phyloP scores from a whole-genome alignment of 2,329 filamentous ascomycete species.

The Alternaria atra region DNA sequence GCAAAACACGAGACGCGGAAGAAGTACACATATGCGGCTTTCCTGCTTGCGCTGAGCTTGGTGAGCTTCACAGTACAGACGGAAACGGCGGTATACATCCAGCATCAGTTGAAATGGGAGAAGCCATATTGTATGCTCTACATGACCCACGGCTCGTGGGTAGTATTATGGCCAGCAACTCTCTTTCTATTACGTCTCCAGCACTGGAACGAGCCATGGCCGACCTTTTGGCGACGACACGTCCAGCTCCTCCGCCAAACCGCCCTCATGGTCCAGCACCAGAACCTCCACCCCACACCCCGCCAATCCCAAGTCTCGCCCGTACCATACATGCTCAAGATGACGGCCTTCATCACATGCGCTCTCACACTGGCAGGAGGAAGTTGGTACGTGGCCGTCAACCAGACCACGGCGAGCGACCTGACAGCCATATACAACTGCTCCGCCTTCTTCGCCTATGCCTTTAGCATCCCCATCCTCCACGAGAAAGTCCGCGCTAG shows the following conservation, averaged over 20 bases:
- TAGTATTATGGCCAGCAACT: slow-evolving; percentile 86
- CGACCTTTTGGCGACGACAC: slow-evolving; percentile 83
- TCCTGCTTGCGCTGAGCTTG: slow-evolving; percentile 84
- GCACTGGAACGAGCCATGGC: slow-evolving; percentile 80
- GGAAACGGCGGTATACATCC: slow-evolving; percentile 93
- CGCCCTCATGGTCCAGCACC: slow-evolving; percentile 85
- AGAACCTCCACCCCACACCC: slow-evolving; percentile 72
- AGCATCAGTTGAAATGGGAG: slow-evolving; percentile 90
- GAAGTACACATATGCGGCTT: slow-evolving; percentile 86
- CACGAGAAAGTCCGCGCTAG: slow-evolving; percentile 83
- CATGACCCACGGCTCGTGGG: slow-evolving; percentile 94
- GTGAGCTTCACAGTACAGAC: slow-evolving; percentile 93
- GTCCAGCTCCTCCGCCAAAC: slow-evolving; percentile 70
- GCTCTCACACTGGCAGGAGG: slow-evolving; percentile 89
- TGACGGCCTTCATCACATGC: slow-evolving; percentile 82
- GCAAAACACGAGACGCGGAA: slow-evolving; percentile 73
- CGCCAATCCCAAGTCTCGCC: slow-evolving; percentile 61
- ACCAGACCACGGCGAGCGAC: slow-evolving; percentile 90
- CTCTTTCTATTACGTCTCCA: slow-evolving; percentile 81
- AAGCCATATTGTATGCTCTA: slow-evolving; percentile 99
- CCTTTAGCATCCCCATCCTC: slow-evolving; percentile 89
- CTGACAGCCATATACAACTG: slow-evolving; percentile 99
- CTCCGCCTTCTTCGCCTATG: slow-evolving; percentile 98
- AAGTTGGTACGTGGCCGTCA: slow-evolving; percentile 95
- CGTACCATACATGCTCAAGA: slow-evolving; percentile 77